Evolutionary conservation across 192 early-diverging fungal genomes (phyloP).

Genomic region (Pilaira anomala): DNA sequence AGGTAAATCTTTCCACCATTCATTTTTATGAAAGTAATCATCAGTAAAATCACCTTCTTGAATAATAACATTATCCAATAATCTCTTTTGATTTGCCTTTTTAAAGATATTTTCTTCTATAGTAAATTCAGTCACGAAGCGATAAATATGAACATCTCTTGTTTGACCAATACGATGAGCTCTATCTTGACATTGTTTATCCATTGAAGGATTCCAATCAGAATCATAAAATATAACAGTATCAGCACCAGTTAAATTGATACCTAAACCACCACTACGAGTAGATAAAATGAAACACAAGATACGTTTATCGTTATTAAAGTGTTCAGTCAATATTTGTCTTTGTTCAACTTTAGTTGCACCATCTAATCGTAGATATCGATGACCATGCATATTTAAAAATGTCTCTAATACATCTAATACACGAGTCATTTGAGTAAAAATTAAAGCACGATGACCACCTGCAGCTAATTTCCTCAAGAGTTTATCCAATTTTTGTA

Average conservation of each 20-base stretch:
- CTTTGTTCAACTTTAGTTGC: slow-evolving; percentile 58
- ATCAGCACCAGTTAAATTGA: slow-evolving; percentile 77
- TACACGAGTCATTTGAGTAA: slow-evolving; percentile 69
- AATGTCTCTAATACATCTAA: slow-evolving; percentile 65
- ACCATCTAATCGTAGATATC: slow-evolving; percentile 60
- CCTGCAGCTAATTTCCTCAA: slow-evolving; percentile 54
- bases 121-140: slow-evolving; percentile 68
- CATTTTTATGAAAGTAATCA: slow-evolving; percentile 57
- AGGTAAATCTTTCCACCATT: slow-evolving; percentile 61
- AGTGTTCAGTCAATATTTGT: slow-evolving; percentile 55
- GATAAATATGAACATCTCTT: slow-evolving; percentile 74
- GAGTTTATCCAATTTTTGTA: slow-evolving; percentile 58
- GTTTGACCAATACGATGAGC: slow-evolving; percentile 68
- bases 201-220: slow-evolving; percentile 79
- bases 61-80: slow-evolving; percentile 78
- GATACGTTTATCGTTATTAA: slow-evolving; percentile 56
- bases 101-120: slow-evolving; percentile 77
- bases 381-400: slow-evolving; percentile 64
- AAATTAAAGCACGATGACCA: slow-evolving; percentile 61
- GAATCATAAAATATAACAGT: slow-evolving; percentile 78
- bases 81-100: slow-evolving; percentile 76
- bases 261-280: slow-evolving; percentile 71
- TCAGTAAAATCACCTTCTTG: slow-evolving; percentile 76
- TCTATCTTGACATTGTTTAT: slow-evolving; percentile 67
- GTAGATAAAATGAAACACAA: slow-evolving; percentile 60